Conservation (phyloP, 352 stramenopile genomes). For the Phytopythium ostracodes region DNA sequence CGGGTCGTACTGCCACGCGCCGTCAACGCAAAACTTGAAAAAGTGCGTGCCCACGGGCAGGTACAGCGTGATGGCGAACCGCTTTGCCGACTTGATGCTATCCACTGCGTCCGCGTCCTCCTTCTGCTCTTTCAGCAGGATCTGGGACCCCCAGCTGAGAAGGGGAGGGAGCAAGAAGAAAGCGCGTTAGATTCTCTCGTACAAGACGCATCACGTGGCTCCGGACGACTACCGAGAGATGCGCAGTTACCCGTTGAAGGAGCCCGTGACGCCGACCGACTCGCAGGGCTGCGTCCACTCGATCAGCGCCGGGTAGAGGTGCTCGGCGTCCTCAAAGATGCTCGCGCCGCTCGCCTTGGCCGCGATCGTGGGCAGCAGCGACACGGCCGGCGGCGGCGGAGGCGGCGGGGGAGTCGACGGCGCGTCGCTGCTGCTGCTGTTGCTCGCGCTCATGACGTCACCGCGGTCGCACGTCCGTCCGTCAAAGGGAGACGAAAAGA, state of each 20-base stretch:
- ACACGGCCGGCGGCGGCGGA: neutral
- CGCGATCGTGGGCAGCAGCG: constrained; percentile 2
- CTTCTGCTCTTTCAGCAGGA: constrained; percentile 40
- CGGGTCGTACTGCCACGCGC: constrained; percentile 81
- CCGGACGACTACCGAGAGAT: neutral
- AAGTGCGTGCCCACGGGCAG: constrained; percentile 64
- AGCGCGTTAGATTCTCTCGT: neutral
- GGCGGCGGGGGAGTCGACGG: neutral
- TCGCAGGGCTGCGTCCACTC: constrained; percentile 53
- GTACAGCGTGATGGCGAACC: constrained; percentile 46
- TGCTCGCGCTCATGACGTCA: neutral
- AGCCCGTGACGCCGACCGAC: constrained; percentile 66
- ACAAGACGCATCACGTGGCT: neutral
- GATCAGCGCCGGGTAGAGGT: constrained; percentile 54
- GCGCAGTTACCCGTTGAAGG: constrained; percentile 74
- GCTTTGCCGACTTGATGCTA: neutral
- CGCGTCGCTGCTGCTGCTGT: neutral
- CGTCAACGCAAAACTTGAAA: constrained; percentile 80
- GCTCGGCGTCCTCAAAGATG: constrained; percentile 38
- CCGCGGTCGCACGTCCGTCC: neutral
- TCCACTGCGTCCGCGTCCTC: constrained; percentile 6
- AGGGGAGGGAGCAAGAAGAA: too few species aligned
- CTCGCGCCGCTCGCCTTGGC: constrained; percentile 18
- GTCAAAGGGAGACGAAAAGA: neutral
- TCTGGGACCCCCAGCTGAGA: constrained; percentile 73